Base-by-base conservation (phyloP, 2,329 filamentous ascomycete species). In the Claviceps sp. region DNA sequence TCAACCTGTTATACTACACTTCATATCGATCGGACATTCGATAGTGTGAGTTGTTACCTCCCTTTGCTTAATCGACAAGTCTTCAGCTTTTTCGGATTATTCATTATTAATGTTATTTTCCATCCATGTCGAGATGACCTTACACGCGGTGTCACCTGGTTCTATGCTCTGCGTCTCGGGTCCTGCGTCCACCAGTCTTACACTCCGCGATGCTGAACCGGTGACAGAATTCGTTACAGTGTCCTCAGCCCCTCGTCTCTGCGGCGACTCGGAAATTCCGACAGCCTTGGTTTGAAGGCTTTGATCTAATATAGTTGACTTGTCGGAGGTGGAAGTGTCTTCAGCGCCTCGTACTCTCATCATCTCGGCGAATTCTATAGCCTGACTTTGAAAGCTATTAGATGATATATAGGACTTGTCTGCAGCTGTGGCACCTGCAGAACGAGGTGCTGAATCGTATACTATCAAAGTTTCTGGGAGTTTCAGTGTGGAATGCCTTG, bases 391-490 rank as follows among this genome's bases (percentile, higher is more conserved):
- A 52, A 78, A 75, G 14, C 62, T 72, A 60, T 79, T 47, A 6
- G 58, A 54, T n/a, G 58, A 57, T 47, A 54, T 50, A 22, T 41
- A 51, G 5, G 41, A 46, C 8, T 44, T 51, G 6, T 16, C 42
- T 6, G 11, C 8, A 5, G 18, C 9, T 16, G 47, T 49, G 2
- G 56, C 53, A 1, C 57, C 47, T 18, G 58, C 48, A 24, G 58
- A 48, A 2, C 65, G 61, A 2, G 62, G 53, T 0, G 37, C 48
- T n/a, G 63, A 58, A 44, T 74, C 70, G 58, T 78, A 68, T 36
- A 81, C 56, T 0, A 81, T 60, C 9, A 80, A 60, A 1, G 70
- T 66, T 41, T 72, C 63, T 2, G 78, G 78, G 4, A 80, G 70
- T 54, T 67, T 70, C 14, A 79, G 68, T 1, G 66, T 71, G 1